phyloP scores from a whole-genome alignment of 345 rosid species.

The Sonneratia caseolaris region DNA sequence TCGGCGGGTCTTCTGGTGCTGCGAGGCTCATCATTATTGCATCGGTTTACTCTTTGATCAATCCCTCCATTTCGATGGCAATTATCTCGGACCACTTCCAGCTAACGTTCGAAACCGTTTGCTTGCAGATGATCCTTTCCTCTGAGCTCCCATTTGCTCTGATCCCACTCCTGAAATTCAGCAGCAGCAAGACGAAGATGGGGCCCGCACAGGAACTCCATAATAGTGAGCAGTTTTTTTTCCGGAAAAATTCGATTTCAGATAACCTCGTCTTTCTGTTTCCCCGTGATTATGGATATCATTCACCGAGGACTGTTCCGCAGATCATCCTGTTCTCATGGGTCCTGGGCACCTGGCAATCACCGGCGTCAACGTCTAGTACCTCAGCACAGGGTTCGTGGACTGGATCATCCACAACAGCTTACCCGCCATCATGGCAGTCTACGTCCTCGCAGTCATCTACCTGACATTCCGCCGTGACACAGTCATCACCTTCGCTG shows the following conservation, averaged over 20 bases:
- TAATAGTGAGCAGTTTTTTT: conserved; percentile 22
- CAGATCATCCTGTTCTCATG: conserved; percentile 53
- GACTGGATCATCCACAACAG: conserved; percentile 38
- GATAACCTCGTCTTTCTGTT: background rate
- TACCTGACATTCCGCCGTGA: conserved; percentile 49
- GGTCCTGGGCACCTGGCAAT: conserved; percentile 44
- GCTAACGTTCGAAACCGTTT: background rate
- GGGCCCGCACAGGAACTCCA: conserved; percentile 68
- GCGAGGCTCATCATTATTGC: conserved; percentile 53
- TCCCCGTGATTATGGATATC: background rate
- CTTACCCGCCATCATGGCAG: conserved; percentile 43
- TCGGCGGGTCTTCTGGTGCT: conserved; percentile 52
- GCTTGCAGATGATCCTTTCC: conserved; percentile 56
- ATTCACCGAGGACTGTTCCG: background rate
- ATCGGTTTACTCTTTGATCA: conserved; percentile 25
- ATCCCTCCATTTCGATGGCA: background rate
- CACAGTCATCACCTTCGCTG: conserved; percentile 23
- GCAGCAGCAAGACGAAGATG: conserved; percentile 55
- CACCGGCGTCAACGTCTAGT: conserved; percentile 54
- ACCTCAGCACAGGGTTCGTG: conserved; percentile 40
- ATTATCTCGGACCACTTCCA: background rate
- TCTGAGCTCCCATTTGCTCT: conserved; percentile 71
- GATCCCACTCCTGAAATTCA: conserved; percentile 67
- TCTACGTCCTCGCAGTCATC: conserved; percentile 30
- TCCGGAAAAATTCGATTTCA: background rate